Conservation (phyloP, 2,329 filamentous ascomycete genomes). For the Talaromyces albobiverticillius region DNA sequence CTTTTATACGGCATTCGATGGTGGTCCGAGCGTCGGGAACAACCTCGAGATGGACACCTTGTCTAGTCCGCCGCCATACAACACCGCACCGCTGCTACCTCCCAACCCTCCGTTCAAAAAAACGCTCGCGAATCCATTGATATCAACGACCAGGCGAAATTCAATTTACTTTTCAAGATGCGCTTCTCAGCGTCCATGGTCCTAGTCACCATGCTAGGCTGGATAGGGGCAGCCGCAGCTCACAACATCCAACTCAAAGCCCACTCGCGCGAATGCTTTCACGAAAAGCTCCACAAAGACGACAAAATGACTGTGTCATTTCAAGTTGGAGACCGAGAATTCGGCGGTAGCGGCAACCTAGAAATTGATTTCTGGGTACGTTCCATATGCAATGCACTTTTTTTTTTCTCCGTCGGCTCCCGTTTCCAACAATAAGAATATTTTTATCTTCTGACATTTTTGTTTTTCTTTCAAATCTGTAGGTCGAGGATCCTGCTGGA, state of each 20-base stretch:
- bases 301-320: slow-evolving; percentile 99
- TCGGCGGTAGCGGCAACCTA: slow-evolving; percentile 88
- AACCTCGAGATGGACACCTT: slow-evolving; percentile 13
- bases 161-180: slow-evolving; percentile 29
- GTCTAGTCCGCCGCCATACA: background rate
- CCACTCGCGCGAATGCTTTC: slow-evolving; percentile 95
- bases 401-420: too few relatives aligned
- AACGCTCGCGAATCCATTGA: background rate
- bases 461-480: slow-evolving; percentile 5
- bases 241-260: slow-evolving; percentile 96
- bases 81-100: background rate
- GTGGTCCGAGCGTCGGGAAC: slow-evolving; percentile 14
- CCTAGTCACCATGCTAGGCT: slow-evolving; percentile 53
- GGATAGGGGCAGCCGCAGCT: slow-evolving; percentile 62
- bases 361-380: slow-evolving; percentile 98
- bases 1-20: background rate
- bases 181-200: slow-evolving; percentile 39
- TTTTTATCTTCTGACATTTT: background rate
- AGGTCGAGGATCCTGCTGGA: slow-evolving; percentile 76
- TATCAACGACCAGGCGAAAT: background rate
- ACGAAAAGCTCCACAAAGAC: slow-evolving; percentile 86
- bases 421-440: too few relatives aligned
- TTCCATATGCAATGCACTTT: slow-evolving; percentile 2
- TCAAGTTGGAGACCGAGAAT: slow-evolving; percentile 95
- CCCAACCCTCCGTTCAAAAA: background rate